phyloP scores from a whole-genome alignment of 2,329 filamentous ascomycete species.

The Corinectria fuckeliana region DNA sequence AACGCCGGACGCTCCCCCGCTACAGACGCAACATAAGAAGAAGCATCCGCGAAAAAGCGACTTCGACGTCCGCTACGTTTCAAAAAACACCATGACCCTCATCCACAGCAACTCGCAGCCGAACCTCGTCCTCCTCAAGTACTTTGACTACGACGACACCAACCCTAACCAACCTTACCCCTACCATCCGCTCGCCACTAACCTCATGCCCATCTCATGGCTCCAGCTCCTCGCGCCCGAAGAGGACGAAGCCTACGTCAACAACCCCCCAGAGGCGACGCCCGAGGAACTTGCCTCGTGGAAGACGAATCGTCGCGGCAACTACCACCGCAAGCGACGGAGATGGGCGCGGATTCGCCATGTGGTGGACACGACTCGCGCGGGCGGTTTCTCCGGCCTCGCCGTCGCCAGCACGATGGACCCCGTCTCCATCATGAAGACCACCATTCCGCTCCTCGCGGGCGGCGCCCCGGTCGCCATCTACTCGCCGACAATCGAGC shows the following conservation, averaged over 20 bases:
- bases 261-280: constrained; percentile 65
- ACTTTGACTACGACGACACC: constrained; percentile 83
- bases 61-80: constrained; percentile 69
- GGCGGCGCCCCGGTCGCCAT: constrained; percentile 87
- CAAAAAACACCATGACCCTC: constrained; percentile 78
- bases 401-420: constrained; percentile 86
- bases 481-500: constrained; percentile 82
- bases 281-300: constrained; percentile 68
- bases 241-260: constrained; percentile 75
- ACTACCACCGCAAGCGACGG: constrained; percentile 87
- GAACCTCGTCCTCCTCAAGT: constrained; percentile 85
- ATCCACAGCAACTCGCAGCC: constrained; percentile 84
- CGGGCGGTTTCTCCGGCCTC: constrained; percentile 82
- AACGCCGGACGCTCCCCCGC: constrained; percentile 8
- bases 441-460: constrained; percentile 78
- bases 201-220: constrained; percentile 88
- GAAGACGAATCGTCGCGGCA: constrained; percentile 83
- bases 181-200: constrained; percentile 79
- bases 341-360: constrained; percentile 77
- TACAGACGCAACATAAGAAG: constrained; percentile 32
- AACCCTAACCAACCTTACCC: constrained; percentile 63
- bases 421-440: constrained; percentile 74
- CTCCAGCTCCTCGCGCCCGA: constrained; percentile 84
- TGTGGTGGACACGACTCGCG: constrained; percentile 76
- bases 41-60: constrained; percentile 50